These are phyloP conservation scores for Aspergillus brasiliensis DNA, from an alignment of 2,329 filamentous ascomycete species.

Conservation along the genomic window DNA sequence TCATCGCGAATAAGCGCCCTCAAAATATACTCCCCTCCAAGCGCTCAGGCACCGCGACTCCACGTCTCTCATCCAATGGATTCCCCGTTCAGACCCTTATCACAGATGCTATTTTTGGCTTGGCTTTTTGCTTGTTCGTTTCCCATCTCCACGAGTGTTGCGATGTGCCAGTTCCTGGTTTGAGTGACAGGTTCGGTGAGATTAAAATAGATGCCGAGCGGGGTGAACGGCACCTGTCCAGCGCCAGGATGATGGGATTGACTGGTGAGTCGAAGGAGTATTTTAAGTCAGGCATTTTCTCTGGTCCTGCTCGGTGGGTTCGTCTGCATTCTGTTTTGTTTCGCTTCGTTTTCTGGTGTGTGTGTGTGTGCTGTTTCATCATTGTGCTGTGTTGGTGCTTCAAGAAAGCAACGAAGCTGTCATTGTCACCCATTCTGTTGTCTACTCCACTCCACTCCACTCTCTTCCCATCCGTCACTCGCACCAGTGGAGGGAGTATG, in stretches of 20 bases:
- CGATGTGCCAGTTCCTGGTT: not conserved
- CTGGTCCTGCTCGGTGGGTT: not conserved
- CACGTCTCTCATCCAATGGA: constrained; percentile 1
- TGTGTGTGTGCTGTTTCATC: not conserved
- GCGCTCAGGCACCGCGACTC: constrained; percentile 6
- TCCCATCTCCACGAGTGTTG: not conserved
- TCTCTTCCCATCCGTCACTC: not conserved
- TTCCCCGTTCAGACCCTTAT: not conserved
- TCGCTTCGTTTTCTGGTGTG: not conserved
- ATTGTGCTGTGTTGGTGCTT: not conserved
- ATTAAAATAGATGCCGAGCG: constrained; percentile 2
- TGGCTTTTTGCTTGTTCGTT: not conserved
- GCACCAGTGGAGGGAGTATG: not conserved
- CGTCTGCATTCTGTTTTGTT: not conserved
- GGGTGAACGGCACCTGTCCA: not conserved
- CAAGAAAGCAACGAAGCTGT: not conserved
- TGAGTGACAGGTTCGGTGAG: not conserved
- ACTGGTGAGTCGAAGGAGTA: not conserved
- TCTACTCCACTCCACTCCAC: not conserved
- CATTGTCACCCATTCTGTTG: not conserved
- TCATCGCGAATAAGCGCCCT: constrained; percentile 1
- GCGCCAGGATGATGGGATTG: not conserved
- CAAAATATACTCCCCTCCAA: not conserved
- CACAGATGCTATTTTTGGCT: not conserved
- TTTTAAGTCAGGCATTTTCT: constrained; percentile 4